phyloP scores from a whole-genome alignment of 257 asterid genomes.

The Verbena officinalis region DNA sequence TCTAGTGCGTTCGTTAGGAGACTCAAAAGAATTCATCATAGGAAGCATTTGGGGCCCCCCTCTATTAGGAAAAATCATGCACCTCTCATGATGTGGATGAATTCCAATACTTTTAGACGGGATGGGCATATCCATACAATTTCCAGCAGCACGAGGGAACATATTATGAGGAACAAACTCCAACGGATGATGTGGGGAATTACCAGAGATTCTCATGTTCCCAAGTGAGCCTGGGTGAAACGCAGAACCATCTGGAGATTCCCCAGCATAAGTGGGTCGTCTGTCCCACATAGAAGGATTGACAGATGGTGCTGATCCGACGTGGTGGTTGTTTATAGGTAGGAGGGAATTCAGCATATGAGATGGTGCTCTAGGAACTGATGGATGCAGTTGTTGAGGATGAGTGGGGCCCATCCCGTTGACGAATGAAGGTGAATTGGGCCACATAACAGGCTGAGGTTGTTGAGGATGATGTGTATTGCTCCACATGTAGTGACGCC shows the following conservation, averaged over 20 bases:
- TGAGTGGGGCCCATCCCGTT: slow-evolving; percentile 67
- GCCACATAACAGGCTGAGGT: slow-evolving; percentile 75
- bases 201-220: slow-evolving; percentile 76
- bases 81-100: slow-evolving; percentile 81
- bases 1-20: slow-evolving; percentile 89
- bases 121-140: slow-evolving; percentile 69
- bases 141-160: slow-evolving; percentile 71
- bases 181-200: slow-evolving; percentile 76
- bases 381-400: slow-evolving; percentile 78
- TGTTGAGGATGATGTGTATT: slow-evolving; percentile 60
- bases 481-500: slow-evolving; percentile 86
- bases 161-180: slow-evolving; percentile 76
- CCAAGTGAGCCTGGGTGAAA: slow-evolving; percentile 96
- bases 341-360: slow-evolving; percentile 63
- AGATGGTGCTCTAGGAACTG: slow-evolving; percentile 73
- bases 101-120: slow-evolving; percentile 71
- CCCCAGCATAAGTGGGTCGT: slow-evolving; percentile 69
- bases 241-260: slow-evolving; percentile 82
- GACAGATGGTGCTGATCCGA: slow-evolving; percentile 95
- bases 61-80: slow-evolving; percentile 87
- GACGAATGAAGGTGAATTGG: slow-evolving; percentile 77
- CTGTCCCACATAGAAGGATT: slow-evolving; percentile 92
- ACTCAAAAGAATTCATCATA: slow-evolving; percentile 78
- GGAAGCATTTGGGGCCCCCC: slow-evolving; percentile 83
- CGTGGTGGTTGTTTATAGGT: slow-evolving; percentile 75